phyloP scores from a whole-genome alignment of 2,329 filamentous ascomycete species.

The Aspergillus hortae region DNA sequence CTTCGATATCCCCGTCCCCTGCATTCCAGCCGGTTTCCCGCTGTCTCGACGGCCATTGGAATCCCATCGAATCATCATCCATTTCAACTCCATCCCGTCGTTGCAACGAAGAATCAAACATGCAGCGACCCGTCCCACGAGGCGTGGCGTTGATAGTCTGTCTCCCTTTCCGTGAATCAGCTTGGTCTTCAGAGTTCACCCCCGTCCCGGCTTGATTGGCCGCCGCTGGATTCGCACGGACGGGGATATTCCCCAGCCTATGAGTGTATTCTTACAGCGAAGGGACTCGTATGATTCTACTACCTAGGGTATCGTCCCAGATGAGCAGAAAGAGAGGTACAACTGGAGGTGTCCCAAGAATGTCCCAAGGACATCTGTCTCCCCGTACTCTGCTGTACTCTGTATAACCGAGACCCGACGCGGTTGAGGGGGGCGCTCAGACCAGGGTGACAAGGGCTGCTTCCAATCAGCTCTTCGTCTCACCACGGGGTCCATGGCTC shows the following conservation, averaged over 20 bases:
- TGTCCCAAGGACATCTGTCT: not conserved
- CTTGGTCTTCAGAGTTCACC: not conserved
- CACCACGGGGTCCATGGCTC: too few species aligned
- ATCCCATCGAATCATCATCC: not conserved
- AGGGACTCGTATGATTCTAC: not conserved
- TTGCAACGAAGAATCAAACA: not conserved
- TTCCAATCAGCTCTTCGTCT: too few species aligned
- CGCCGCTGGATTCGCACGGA: not conserved
- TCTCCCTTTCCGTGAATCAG: not conserved
- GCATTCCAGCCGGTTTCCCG: too few species aligned
- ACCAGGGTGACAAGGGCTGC: too few species aligned
- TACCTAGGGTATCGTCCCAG: not conserved
- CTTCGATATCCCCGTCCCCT: too few species aligned
- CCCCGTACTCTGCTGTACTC: not conserved
- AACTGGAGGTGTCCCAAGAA: not conserved
- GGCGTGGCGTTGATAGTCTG: constrained; percentile 5
- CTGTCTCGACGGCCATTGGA: too few species aligned
- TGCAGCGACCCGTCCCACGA: constrained; percentile 14
- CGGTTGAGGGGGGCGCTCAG: not conserved
- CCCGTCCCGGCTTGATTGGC: not conserved
- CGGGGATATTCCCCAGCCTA: not conserved
- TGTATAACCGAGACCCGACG: not conserved
- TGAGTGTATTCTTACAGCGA: not conserved
- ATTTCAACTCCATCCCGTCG: not conserved
- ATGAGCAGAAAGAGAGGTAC: not conserved